Conservation (phyloP, 2,329 filamentous ascomycete species). For the Colletotrichum trifolii region DNA sequence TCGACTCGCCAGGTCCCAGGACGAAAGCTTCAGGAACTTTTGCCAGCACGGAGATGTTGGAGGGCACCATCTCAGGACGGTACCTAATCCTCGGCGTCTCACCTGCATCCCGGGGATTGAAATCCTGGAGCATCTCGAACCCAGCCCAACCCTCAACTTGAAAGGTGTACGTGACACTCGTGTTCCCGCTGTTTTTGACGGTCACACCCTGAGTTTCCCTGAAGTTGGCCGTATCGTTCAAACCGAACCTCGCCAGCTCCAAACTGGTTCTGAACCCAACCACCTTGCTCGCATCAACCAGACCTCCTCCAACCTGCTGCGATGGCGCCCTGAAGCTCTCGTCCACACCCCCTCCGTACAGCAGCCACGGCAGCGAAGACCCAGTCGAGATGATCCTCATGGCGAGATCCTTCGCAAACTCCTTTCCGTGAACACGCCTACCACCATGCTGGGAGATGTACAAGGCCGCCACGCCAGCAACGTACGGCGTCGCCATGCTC, state of each 20-base stretch:
- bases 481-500: constrained; percentile 60
- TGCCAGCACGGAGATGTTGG: constrained; percentile 30
- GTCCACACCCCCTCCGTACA: constrained; percentile 4
- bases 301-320: constrained; percentile 53
- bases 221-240: constrained; percentile 56
- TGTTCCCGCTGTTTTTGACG: constrained; percentile 14
- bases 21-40: constrained; percentile 36
- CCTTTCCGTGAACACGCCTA: constrained; percentile 44
- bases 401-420: constrained; percentile 46
- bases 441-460: constrained; percentile 48
- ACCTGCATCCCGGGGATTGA: constrained; percentile 3
- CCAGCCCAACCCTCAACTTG: constrained; percentile 32
- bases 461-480: constrained; percentile 54
- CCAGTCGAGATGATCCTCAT: constrained; percentile 47
- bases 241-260: constrained; percentile 48
- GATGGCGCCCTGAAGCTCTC: constrained; percentile 43
- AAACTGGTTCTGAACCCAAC: constrained; percentile 48
- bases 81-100: constrained; percentile 36
- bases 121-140: constrained; percentile 40
- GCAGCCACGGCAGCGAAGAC: constrained; percentile 40
- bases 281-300: constrained; percentile 52
- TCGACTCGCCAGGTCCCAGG: constrained; percentile 20
- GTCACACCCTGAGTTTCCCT: constrained; percentile 25
- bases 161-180: constrained; percentile 22
- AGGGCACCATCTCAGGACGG: constrained; percentile 37